Base-by-base conservation (phyloP, 1,139 yeast species). In the Yamadazyma pseudoaaseri region DNA sequence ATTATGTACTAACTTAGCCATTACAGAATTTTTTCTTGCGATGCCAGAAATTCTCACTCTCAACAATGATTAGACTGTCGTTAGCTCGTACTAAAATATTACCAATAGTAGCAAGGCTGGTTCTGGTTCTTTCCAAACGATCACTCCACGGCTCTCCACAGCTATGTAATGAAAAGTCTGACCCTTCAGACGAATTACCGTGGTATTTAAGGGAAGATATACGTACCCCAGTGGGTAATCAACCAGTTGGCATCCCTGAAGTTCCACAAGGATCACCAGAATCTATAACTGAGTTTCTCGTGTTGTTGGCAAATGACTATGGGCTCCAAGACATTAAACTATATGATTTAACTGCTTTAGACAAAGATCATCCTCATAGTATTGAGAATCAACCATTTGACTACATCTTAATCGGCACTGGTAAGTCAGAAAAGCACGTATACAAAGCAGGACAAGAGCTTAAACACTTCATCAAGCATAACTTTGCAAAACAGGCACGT, bases 1-100 rank as follows among this genome's bases (percentile, higher is more conserved):
- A 56, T 86, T 85, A 59, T 89, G 97, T 13, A 84, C 92, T 30
- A 85, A 63, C 43, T 81, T 82, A 26, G 85, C 86, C 95, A 86
- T 86, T 7, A 15, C 25, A 8, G 13, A 10, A 18, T 7, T 7
- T 18, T 18, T 18, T 18, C 10, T 18, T 18, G 21, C 21, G 21
- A 18, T 18, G 21, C n/a, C n/a, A n/a, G n/a, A n/a, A n/a, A n/a
- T n/a, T n/a, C n/a, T n/a, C n/a, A n/a, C n/a, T n/a, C n/a, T n/a
- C n/a, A n/a, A n/a, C n/a, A n/a, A n/a, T n/a, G n/a, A n/a, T n/a
- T n/a, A n/a, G n/a, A n/a, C n/a, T n/a, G n/a, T n/a, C n/a, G n/a
- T n/a, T n/a, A n/a, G n/a, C n/a, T n/a, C n/a, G n/a, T n/a, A n/a
- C n/a, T n/a, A n/a, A n/a, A n/a, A n/a, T n/a, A n/a, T n/a, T n/a